Evolutionary conservation across 495 filamentous ascomycete genomes (phyloP).

Genomic region (Neurospora sp.): DNA sequence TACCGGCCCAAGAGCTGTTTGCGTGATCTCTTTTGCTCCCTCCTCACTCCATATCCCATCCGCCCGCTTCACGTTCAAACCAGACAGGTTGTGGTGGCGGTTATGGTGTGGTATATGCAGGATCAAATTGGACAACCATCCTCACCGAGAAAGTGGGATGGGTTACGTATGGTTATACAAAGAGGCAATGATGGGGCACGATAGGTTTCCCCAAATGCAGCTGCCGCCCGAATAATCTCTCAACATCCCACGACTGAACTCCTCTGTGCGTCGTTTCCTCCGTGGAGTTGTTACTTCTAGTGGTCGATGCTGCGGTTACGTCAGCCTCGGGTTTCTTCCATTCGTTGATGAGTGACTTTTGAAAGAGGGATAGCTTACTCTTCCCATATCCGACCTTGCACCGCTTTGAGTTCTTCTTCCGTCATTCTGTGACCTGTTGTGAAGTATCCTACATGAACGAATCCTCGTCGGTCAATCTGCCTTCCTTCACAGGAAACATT

Average conservation of each 20-base stretch:
- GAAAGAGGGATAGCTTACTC: constrained; percentile 41
- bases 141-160: neutral
- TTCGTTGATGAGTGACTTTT: constrained; percentile 3
- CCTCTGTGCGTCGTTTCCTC: neutral
- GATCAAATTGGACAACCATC: neutral
- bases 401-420: constrained; percentile 71
- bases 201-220: neutral
- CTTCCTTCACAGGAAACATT: neutral
- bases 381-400: constrained; percentile 89
- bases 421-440: constrained; percentile 90
- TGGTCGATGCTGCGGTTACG: constrained; percentile 18
- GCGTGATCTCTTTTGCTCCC: neutral
- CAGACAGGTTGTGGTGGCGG: neutral
- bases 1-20: neutral
- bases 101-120: neutral
- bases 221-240: neutral
- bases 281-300: neutral
- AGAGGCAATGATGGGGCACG: neutral
- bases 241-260: neutral
- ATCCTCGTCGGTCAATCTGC: constrained; percentile 5
- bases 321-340: constrained; percentile 13
- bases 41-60: neutral
- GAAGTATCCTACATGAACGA: constrained; percentile 45
- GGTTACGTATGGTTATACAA: neutral
- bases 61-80: neutral